Conservation (phyloP, 1,139 yeast species). For the Hyphopichia burtonii region DNA sequence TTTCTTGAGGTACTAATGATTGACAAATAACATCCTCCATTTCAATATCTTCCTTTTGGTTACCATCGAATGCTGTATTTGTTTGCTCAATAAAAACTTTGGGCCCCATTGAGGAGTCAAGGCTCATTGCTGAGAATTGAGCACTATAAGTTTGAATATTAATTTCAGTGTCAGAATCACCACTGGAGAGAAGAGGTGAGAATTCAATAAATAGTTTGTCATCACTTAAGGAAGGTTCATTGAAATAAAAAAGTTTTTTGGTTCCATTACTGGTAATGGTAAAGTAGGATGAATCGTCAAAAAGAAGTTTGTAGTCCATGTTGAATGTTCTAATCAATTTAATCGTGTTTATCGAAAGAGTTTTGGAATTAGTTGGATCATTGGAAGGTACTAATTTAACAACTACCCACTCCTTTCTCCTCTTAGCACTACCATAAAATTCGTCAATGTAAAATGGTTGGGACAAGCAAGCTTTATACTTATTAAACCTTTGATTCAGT, state of each 20-base stretch:
- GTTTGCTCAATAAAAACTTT: not conserved
- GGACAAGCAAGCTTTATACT: conserved; percentile 1
- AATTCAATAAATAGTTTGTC: not conserved
- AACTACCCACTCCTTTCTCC: conserved; percentile 1
- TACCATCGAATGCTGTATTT: not conserved
- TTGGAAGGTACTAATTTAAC: not conserved
- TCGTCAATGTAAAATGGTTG: not conserved
- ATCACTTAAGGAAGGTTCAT: not conserved
- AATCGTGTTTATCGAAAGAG: not conserved
- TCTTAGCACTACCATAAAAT: not conserved
- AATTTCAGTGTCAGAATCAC: not conserved
- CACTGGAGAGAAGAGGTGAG: not conserved
- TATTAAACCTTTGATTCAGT: not conserved
- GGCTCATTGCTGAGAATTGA: not conserved
- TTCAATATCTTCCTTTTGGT: not conserved
- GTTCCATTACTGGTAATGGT: not conserved
- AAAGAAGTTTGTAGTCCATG: conserved; percentile 1
- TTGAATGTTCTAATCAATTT: conserved; percentile 1
- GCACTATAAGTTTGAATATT: not conserved
- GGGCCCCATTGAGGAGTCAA: not conserved
- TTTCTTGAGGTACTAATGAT: not conserved
- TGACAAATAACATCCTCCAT: not conserved
- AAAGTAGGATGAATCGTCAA: conserved; percentile 1
- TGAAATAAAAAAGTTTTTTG: not conserved
- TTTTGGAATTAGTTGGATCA: not conserved